Evolutionary conservation across 371 early-diverging fungal genomes (phyloP).

Genomic region (Umbelopsis sp.): DNA sequence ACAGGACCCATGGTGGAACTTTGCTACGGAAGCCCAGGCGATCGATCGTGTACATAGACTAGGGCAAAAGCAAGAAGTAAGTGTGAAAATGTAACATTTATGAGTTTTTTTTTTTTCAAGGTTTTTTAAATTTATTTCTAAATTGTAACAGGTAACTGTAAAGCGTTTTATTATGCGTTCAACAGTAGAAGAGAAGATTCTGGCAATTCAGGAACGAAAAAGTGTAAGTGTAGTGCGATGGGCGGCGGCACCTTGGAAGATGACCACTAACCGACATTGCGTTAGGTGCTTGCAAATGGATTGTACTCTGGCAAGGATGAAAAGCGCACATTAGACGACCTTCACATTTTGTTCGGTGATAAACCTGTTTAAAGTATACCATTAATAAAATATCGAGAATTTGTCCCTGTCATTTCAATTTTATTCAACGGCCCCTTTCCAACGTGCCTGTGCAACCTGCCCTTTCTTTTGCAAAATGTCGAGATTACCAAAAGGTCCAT

Average conservation of each 20-base stretch:
- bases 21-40: conserved; percentile 79
- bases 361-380: not conserved
- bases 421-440: too few species aligned
- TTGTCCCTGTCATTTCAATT: conserved; percentile 15
- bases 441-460: conserved; percentile 10
- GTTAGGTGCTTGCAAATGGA: conserved; percentile 47
- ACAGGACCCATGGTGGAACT: conserved; percentile 89
- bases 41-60: conserved; percentile 89
- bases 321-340: conserved; percentile 53
- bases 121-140: conserved; percentile 19
- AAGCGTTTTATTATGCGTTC: conserved; percentile 60
- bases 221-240: conserved; percentile 33
- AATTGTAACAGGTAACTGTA: conserved; percentile 48
- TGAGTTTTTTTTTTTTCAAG: not conserved
- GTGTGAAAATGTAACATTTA: not conserved
- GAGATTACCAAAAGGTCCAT: conserved; percentile 19
- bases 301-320: conserved; percentile 57
- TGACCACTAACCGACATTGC: not conserved
- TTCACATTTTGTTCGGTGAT: conserved; percentile 46
- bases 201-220: conserved; percentile 62
- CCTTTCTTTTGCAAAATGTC: conserved; percentile 14
- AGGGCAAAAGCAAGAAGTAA: conserved; percentile 67
- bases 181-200: conserved; percentile 71
- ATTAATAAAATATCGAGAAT: not conserved
- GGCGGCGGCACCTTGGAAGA: not conserved